These are phyloP conservation scores for Picea abies DNA, from an alignment of 83 land plant species.

Conservation along the genomic window DNA sequence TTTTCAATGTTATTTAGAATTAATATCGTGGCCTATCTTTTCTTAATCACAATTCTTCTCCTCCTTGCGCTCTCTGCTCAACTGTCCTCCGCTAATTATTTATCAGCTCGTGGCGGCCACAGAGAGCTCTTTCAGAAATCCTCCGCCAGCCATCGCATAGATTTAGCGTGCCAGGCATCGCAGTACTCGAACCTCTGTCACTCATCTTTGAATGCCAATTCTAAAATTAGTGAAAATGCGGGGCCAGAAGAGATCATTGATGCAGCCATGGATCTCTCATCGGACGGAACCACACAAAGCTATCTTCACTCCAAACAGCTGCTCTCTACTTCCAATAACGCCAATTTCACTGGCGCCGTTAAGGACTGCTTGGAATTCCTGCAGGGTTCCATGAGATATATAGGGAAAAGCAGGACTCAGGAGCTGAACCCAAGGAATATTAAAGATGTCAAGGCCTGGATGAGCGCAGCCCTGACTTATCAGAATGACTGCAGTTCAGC, in stretches of 20 bases:
- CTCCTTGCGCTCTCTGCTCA: too few species aligned
- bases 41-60: too few species aligned
- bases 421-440: neutral
- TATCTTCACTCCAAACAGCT: neutral
- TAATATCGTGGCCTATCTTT: too few species aligned
- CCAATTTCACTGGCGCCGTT: neutral
- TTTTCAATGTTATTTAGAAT: too few species aligned
- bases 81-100: too few species aligned
- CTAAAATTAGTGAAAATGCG: neutral
- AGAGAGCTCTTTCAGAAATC: too few species aligned
- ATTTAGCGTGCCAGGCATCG: slow-evolving; percentile 14
- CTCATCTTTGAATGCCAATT: neutral
- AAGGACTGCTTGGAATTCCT: slow-evolving; percentile 6
- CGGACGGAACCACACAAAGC: neutral
- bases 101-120: too few species aligned
- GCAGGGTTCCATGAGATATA: neutral
- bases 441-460: slow-evolving; percentile 41
- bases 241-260: slow-evolving; percentile 10
- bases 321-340: neutral
- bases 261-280: neutral
- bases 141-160: too few species aligned
- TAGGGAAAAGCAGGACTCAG: neutral
- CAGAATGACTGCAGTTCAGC: slow-evolving; percentile 63
- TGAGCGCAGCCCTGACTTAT: slow-evolving; percentile 58
- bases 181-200: slow-evolving; percentile 7